Evolutionary conservation across 2,329 filamentous ascomycete genomes (phyloP), one percentile per base, ranked within the genome.

Genomic region (Teratosphaeria pseudoeucalypti): DNA sequence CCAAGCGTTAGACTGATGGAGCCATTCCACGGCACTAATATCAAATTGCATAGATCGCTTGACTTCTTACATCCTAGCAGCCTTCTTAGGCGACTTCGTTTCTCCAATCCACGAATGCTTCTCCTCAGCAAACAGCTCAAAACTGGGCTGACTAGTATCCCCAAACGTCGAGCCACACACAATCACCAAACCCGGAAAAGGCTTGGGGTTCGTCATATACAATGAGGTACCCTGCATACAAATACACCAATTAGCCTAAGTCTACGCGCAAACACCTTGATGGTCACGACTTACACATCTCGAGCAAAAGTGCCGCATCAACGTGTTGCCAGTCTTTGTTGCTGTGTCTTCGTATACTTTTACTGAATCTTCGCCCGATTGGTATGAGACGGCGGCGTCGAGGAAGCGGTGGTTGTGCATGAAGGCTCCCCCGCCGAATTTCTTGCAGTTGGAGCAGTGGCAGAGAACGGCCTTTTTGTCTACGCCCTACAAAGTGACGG

Each of bases 401-500:
- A 64, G 63, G 58, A 68, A 64, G 47, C 69, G 65, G 34, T 68
- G 63, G 54, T 71, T 71, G 60, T 71, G 64, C 52, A 63, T 65
- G 58, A 70, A 71, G 7, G 67, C 58, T 37, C 64, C 66, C 10
- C 68, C 67, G 29, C 47, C 58, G 27, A 63, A 58, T 49, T 62
- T 60, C 34, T 64, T 61, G 62, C 66, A 67, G 39, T 67, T 66
- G 6, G 54, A 55, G 61, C 69, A 71, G 55, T 70, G 68, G 60
- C 68, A 71, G 2, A 70, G 63, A 2, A 70, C 67, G 4, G 67
- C 62, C 37, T 66, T 65, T 59, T 70, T 71, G 56, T 68, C 67
- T 37, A 62, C 58, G 37, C 69, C 69, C 2, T 61, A 7, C 29
- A 32, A 32, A 7, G 29, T 32, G 29, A 32, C 29, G 29, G 29